Evolutionary conservation across 2,329 filamentous ascomycete species (phyloP), one percentile per base, ranked within the genome.

Genomic region (Fusarium sp.): DNA sequence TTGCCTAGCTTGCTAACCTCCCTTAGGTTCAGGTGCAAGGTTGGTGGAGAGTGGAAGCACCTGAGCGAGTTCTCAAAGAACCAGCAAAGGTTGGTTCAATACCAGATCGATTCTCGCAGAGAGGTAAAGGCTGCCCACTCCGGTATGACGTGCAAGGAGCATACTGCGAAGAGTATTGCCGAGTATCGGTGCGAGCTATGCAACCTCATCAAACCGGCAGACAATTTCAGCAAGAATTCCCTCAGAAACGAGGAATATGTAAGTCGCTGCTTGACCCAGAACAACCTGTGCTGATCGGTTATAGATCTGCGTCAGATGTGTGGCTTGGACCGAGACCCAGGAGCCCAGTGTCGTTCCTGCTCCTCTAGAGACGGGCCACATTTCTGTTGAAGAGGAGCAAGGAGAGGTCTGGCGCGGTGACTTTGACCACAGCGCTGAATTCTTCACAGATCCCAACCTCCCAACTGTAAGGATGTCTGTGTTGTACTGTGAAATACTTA

Each of bases 61-160:
- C 54, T 78, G 3, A 50, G 66, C 4, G 66, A 63, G 4, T 83
- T 82, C 60, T 81, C 79, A 6, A 72, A 71, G 7, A 76, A 62
- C 5, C 79, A 82, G 52, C 78, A 77, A 53, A 73, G 69, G 16
- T 54, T 76, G 7, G 48, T 81, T 11, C 62, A 72, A 11, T 16
- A 50, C 15, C 72, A 74, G 37, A 46, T 71, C 18, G 60, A 62
- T 3, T 47, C 27, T 3, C 18, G 65, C 4, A 36, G 40, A 4
- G 54, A 41, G 6, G 43, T 79, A n/a, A 65, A 79, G 23, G 60
- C 79, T 1, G 74, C 74, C 1, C 77, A 78, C 43, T 77, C 75
- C 1, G 79, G 79, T 30, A 82, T 83, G 80, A 74, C 74, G 0
- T 83, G 81, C 48, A 73, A 73, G 8, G 76, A 80, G 6, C 81